Evolutionary conservation across 768 basidiomycete genomes (phyloP), one percentile per base, ranked within the genome.

Genomic region (Lactarius akahatsu): DNA sequence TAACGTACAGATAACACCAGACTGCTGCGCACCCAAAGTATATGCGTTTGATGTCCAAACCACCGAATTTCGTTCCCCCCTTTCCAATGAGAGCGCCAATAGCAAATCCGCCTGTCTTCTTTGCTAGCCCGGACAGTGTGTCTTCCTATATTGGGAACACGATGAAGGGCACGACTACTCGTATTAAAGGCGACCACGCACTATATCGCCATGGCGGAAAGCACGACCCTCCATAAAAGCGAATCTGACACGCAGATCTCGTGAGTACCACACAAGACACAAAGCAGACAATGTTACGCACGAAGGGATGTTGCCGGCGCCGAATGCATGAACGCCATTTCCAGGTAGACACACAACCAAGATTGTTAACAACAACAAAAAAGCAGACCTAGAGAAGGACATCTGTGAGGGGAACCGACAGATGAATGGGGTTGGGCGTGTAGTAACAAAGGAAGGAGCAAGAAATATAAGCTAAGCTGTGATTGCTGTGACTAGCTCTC

Each of bases 141-240:
- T 91, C 88, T 80, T 91, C 91, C 89, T 93, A 76, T 50, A 73
- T 69, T 65, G 74, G 72, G 15, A 68, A 64, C 72, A 41, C 69
- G 65, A 36, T 64, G 59, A 54, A 7, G 59, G 4, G 2, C 50
- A 28, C 18, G 4, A 26, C 52, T 8, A 45, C 11, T 20, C 67
- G 65, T 47, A 74, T 20, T 20, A 30, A 57, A 68, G 41, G 2
- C 71, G 9, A 32, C 11, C 4, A 71, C 76, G 71, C 79, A 80
- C 83, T 64, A 97, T 94, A 76, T 97, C 94, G 52, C 95, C 95
- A 74, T 97, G 94, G 57, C 93, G 80, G 77, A 91, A 92, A 1
- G 91, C 91, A 69, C 82, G 86, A 45, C 90, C 92, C 75, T 96
- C 94, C 77, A 96, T 84, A 75, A 89, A 96, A 7, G 91, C 88